A percentile compares a stretch with the other conserved stretches of the same genome.
Evolutionary conservation across 2,329 filamentous ascomycete genomes (phyloP).

Genomic region (Laburnicola sp.): DNA sequence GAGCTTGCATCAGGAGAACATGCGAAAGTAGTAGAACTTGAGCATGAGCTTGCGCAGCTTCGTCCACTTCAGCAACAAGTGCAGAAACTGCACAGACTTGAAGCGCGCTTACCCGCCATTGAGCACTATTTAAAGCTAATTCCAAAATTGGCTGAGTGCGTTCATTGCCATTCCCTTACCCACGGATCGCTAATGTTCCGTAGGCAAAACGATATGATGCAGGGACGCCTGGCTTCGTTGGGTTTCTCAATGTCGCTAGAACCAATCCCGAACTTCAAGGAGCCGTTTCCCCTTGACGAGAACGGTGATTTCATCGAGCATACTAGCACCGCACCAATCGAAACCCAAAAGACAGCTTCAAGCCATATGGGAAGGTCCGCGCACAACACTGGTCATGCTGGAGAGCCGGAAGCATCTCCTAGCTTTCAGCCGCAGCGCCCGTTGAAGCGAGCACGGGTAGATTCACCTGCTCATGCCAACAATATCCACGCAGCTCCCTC

Average conservation of each 20-base stretch:
- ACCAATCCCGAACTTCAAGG: constrained; percentile 28
- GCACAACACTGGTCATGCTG: constrained; percentile 15
- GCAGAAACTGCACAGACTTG: constrained; percentile 25
- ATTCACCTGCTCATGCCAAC: constrained; percentile 27
- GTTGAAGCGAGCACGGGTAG: constrained; percentile 38
- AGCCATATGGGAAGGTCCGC: constrained; percentile 31
- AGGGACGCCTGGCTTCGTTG: constrained; percentile 28
- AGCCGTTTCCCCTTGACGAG: constrained; percentile 15
- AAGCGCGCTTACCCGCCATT: constrained; percentile 28
- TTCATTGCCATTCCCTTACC: neutral
- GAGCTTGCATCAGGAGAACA: constrained; percentile 44
- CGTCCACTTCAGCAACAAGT: constrained; percentile 24
- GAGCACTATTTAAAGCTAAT: constrained; percentile 34
- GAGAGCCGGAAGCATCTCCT: constrained; percentile 10
- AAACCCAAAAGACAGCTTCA: constrained; percentile 22
- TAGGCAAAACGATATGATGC: constrained; percentile 39
- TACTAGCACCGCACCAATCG: neutral
- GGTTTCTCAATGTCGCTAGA: constrained; percentile 35
- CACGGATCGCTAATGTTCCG: constrained; percentile 13
- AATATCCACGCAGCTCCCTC: constrained; percentile 20
- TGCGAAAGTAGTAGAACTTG: constrained; percentile 29
- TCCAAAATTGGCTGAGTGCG: constrained; percentile 34
- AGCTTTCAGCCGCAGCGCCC: constrained; percentile 26
- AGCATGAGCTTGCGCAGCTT: constrained; percentile 27
- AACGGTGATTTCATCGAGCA: constrained; percentile 12